Evolutionary conservation across 106 monocot species (phyloP).

Genomic region (Acorus gramineus): DNA sequence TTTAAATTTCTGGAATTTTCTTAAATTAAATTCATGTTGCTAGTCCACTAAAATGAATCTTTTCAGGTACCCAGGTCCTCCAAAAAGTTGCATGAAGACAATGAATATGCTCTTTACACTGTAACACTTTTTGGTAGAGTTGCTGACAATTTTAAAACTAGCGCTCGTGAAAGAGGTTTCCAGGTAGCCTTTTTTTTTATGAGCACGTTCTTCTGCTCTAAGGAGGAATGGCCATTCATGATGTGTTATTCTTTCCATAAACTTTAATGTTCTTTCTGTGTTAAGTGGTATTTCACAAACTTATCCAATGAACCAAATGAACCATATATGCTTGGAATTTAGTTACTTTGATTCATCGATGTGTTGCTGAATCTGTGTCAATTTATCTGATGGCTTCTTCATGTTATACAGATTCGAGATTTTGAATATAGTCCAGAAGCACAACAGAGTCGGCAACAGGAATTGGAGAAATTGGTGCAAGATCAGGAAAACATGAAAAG

Average conservation of each 20-base stretch:
- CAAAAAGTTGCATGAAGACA: conserved; percentile 84
- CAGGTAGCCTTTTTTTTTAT: conserved; percentile 48
- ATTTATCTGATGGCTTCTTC: neutral
- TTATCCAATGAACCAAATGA: too few species aligned
- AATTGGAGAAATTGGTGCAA: conserved; percentile 71
- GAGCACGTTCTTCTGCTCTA: neutral
- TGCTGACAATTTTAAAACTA: conserved; percentile 75
- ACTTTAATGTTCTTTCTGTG: too few species aligned
- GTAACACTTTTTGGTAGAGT: conserved; percentile 74
- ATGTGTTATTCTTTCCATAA: too few species aligned
- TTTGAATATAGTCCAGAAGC: conserved; percentile 86
- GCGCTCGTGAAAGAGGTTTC: conserved; percentile 86
- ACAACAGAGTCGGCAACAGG: conserved; percentile 67
- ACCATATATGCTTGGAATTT: too few species aligned
- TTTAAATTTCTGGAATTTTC: neutral
- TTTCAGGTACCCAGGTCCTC: conserved; percentile 81
- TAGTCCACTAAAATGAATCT: neutral
- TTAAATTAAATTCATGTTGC: neutral
- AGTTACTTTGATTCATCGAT: too few species aligned
- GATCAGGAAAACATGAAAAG: conserved; percentile 74
- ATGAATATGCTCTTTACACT: conserved; percentile 92
- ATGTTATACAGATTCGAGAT: conserved; percentile 58
- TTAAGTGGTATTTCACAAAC: too few species aligned
- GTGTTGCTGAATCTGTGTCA: too few species aligned
- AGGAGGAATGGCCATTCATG: too few species aligned